Conservation (phyloP, 2,329 filamentous ascomycete genomes). For the Talaromyces sp. region DNA sequence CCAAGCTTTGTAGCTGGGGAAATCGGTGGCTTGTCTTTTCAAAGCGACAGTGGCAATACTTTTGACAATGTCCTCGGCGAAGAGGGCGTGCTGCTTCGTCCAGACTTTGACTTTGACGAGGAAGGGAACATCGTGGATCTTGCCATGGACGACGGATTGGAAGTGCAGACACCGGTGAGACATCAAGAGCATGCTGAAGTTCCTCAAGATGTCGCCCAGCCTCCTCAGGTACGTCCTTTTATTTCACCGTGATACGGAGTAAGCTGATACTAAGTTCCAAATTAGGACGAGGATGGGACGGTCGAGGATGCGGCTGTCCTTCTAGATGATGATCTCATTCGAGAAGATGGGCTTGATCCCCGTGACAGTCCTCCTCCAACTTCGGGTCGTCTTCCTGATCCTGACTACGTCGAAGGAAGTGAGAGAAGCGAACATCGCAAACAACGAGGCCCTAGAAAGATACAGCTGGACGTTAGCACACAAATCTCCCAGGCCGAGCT, state of each 20-base stretch:
- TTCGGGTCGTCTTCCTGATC: constrained; percentile 14
- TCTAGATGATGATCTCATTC: constrained; percentile 2
- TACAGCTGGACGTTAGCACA: constrained; percentile 45
- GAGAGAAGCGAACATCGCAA: constrained; percentile 9
- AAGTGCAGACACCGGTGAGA: constrained; percentile 27
- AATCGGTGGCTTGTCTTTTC: constrained; percentile 33
- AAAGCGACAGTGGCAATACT: constrained; percentile 32
- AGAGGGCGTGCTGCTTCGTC: constrained; percentile 44
- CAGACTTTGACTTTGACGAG: constrained; percentile 56
- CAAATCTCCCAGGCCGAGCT: constrained; percentile 54
- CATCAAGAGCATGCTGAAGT: constrained; percentile 26
- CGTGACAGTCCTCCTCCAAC: constrained; percentile 22
- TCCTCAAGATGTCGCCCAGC: constrained; percentile 7
- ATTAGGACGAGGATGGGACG: constrained; percentile 15
- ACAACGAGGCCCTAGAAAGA: constrained; percentile 29
- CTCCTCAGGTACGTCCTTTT: constrained; percentile 26
- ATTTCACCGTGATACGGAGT: not conserved
- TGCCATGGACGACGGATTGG: constrained; percentile 10
- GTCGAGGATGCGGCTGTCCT: constrained; percentile 2
- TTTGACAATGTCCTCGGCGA: constrained; percentile 29
- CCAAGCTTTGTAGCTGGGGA: constrained; percentile 40
- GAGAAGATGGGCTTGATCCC: constrained; percentile 16
- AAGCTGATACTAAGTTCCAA: not conserved
- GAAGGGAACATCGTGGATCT: constrained; percentile 55
- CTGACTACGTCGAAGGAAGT: constrained; percentile 13